Base-by-base conservation (phyloP, 371 early-diverging fungal species). In the Pancytospora philotis region DNA sequence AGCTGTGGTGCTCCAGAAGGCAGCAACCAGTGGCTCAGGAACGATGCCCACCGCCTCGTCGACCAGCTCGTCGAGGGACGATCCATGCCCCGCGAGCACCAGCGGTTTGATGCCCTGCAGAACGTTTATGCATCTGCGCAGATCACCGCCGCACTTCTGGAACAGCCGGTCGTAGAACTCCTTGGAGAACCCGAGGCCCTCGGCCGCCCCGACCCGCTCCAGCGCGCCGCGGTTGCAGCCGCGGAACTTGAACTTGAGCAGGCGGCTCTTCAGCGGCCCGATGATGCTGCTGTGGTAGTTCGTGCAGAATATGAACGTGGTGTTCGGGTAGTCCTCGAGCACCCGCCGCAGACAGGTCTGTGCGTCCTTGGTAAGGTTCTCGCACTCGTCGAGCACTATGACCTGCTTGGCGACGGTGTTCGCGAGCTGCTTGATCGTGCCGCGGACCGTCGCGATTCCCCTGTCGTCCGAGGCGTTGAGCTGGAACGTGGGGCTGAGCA, bases 401-500 rank as follows among this genome's bases (percentile, higher is more conserved):
- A 74, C 69, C 55, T 80, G 76, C 16, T 68, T 60, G 36, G 56
- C 31, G 31, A 74, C 55, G 13, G 71, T 66, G 3, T 52, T 19
- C 25, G 80, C 77, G 82, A 93, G 93, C 34, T 37, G 50, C 55
- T 79, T 79, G 36, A 79, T 76, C 49, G 71, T 71, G 37, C 92
- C 89, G 38, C 89, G 79, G 10, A 81, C 77, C 32, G 68, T 69
- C 13, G 66, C 65, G 39, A 81, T 81, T 53, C 79, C 81, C 69
- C 81, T 37, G 36, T 81, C 81, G 48, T 79, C 78, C 37, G 72
- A 71, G 1, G 79, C 81, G 70, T 81, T 81, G 4, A 81, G 68
- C 53, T 76, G 73, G 51, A 92, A 76, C n/a, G 30, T 67, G 36
- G 66, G 50, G n/a, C 89, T 85, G 50, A 94, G 82, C 0, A 96